Evolutionary conservation across 2,329 filamentous ascomycete genomes (phyloP), one percentile per base, ranked within the genome.

Genomic region (Furcasterigmium furcatum): DNA sequence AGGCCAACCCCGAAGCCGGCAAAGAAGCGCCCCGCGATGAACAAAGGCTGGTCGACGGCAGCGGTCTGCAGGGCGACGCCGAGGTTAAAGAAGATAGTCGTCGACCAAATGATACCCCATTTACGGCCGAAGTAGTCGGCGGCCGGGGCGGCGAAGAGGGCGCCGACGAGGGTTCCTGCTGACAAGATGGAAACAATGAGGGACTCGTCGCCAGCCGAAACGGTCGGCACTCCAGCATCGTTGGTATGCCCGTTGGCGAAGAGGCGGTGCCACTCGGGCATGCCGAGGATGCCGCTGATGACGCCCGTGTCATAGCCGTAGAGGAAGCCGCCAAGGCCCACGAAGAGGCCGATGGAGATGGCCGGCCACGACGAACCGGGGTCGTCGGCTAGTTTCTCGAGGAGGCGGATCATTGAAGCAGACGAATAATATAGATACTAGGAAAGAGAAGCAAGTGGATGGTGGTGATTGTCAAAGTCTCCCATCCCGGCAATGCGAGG

Each of bases 101-200:
- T 79, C 2, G 84, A 78, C 19, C 71, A 58, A 46, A 89, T 80
- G 49, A 91, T 74, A 34, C 75, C 82, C 25, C 72, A 61, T 18
- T 84, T 80, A 55, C 87, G 82, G 50, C 86, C 86, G 34, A 88
- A 74, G 46, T 63, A 67, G 56, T 89, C 86, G 20, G 79, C 82
- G 34, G 88, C 56, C 43, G 82, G 72, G 9, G 80, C 77, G 0
- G 79, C 80, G 9, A 61, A 64, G 18, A 91, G 73, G 13, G 86
- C 79, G 34, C 87, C 87, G 52, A 90, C 84, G 66, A 91, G 91
- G 25, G 86, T 90, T 46, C 87, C 87, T 22, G 83, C 84, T 1
- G 85, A 89, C 16, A 91, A 74, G 53, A 90, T 88, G 7, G 86
- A 88, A 27, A 88, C 85, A 48, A 87, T 82, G 34, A 82, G 71